Percentiles rank a stretch among this genome's conserved stretches.
These are phyloP conservation scores for Trametes gibbosa DNA, from an alignment of 768 basidiomycete genomes.

Conservation along the genomic window DNA sequence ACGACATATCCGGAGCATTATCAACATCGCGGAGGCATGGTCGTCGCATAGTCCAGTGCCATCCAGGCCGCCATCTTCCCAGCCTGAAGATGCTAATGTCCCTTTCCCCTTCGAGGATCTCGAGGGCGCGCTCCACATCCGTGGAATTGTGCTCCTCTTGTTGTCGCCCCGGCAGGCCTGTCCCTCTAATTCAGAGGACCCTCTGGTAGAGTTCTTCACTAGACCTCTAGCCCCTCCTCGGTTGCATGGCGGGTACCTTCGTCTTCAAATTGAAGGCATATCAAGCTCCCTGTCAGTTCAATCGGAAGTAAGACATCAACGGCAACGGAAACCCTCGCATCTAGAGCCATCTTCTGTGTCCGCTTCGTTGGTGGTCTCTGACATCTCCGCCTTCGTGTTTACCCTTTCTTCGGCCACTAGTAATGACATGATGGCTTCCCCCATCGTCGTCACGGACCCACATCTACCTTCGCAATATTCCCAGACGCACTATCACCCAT, in stretches of 20 bases:
- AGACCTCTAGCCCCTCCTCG: constrained; percentile 59
- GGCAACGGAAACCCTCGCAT: background rate
- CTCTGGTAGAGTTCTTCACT: constrained; percentile 46
- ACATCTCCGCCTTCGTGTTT: constrained; percentile 60
- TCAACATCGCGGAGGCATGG: constrained; percentile 33
- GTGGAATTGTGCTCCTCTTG: constrained; percentile 49
- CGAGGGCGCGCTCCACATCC: constrained; percentile 35
- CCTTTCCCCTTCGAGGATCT: constrained; percentile 28
- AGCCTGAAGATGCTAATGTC: background rate
- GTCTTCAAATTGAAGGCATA: constrained; percentile 34
- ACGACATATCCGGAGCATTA: constrained; percentile 51
- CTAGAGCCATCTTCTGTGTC: constrained; percentile 2
- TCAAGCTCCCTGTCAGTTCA: constrained; percentile 24
- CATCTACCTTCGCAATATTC: constrained; percentile 59
- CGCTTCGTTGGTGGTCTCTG: constrained; percentile 29
- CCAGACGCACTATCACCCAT: constrained; percentile 41
- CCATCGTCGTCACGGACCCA: constrained; percentile 75
- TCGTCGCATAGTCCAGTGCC: constrained; percentile 15
- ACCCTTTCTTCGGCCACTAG: constrained; percentile 18
- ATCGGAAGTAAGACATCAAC: background rate
- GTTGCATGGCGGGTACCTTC: constrained; percentile 48
- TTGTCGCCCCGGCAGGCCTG: constrained; percentile 33
- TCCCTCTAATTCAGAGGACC: constrained; percentile 15
- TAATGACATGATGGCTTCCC: constrained; percentile 42
- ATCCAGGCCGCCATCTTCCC: background rate